Evolutionary conservation across 805 yeast genomes (phyloP), one percentile per base, ranked within the genome.

Genomic region (Ogataea populi-albae): DNA sequence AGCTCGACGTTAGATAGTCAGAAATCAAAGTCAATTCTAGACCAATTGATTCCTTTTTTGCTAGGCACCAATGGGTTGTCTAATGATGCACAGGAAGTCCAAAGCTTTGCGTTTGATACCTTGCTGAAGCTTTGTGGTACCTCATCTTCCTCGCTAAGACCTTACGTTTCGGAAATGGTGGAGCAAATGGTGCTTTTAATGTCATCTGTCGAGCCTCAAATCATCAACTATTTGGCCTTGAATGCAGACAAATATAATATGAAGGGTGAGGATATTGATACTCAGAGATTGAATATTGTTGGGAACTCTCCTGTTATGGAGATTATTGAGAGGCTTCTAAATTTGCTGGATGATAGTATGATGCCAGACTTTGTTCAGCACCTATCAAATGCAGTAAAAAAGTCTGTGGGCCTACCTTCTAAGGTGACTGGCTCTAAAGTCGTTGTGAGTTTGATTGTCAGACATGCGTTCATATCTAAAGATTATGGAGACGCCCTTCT

Each of bases 171-270:
- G 0, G 66, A 65, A 4, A 68, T 93, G 32, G 64, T 87, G 4
- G 81, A 77, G 26, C 86, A 86, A 33, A 71, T 93, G 51, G 67
- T 84, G 4, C 61, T 71, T 5, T 64, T 87, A 40, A 77, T 91
- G 77, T 86, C 96, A 0, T 81, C 93, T 0, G 68, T 91, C 26
- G 98, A 93, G 52, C 98, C 98, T 0, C 96, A 89, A 54, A 77
- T 84, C 2, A 73, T 86, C 43, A 91, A 93, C 53, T 91, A 88
- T 50, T 61, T 91, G 39, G 78, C 93, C 0, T 65, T 91, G 41
- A 89, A 93, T 61, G 96, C 97, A 1, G 89, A 79, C 40, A 91
- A 88, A 57, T 88, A 83, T 55, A 87, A 88, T 27, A 55, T 88
- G 40, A 79, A 77, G 34, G 65, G 78, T 6, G 73, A 75, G 38